Evolutionary conservation across 106 monocot species (phyloP), one percentile per base, ranked within the genome.

Genomic region (Triglochin maritima): DNA sequence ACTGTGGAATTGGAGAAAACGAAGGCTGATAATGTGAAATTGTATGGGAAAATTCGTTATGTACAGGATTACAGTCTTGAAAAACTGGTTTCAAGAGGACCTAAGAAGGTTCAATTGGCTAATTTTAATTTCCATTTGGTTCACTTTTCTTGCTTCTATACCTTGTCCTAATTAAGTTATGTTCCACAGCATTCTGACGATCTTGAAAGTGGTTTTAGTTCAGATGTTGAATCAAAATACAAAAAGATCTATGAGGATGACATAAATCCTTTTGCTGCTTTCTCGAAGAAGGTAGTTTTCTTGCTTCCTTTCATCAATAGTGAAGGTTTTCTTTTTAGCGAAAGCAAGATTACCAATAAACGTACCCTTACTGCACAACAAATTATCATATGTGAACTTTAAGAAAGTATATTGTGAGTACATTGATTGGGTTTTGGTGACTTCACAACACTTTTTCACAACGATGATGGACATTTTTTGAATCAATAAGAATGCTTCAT

Each of bases 221-320:
- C 96, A 48, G 96, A 96, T 77, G 83, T 96, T 54, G 96, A 96
- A 71, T 84, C 96, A 9, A 96, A 96, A 76, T 96, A 96, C 75
- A 96, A 88, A 68, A 96, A 96, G 78, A 90, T 96, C 45, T 96
- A 96, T 59, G 96, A 96, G 78, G 90, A 96, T 73, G 96, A 88
- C 61, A 90, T 96, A 81, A 96, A 96, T 76, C 96, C 96, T 63
- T 96, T 96, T 82, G 91, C 96, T 80, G 90, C 96, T 80, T 96
- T 96, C 79, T 96, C 96, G 46, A 96, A 82, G 67, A 96, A 88
- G 90, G 96, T 91, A 74, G 4, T 9, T 44, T 12, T 5, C 62
- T 67, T 47, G 3, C 58, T 65, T 61, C 6, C 55, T 67, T 50
- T 59, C 51, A 29, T 9, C 9, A 45, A 46, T 49, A 29, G 29